Conservation (phyloP, 148 eudicot genomes). For the Polygonum aviculare region DNA sequence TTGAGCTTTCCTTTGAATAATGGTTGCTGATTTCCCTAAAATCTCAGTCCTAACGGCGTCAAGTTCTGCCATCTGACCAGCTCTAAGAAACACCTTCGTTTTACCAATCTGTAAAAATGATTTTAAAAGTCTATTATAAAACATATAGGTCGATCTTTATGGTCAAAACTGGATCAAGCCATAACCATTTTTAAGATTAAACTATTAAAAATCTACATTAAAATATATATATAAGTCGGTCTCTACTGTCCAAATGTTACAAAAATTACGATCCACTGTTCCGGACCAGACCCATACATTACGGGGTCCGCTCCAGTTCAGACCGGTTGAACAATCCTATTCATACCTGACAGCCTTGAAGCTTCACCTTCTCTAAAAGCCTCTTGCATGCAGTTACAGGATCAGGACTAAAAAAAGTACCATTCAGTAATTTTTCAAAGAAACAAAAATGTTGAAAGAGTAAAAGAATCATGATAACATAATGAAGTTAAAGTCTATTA, state of each 20-base stretch:
- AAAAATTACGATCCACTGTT: too few species aligned
- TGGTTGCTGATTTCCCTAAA: slow-evolving; percentile 68
- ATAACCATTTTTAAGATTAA: too few species aligned
- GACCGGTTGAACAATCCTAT: not conserved
- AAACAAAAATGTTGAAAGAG: not conserved
- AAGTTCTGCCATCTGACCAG: slow-evolving; percentile 97
- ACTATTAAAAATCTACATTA: too few species aligned
- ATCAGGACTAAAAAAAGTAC: slow-evolving; percentile 27
- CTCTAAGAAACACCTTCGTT: slow-evolving; percentile 92
- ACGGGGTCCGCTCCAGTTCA: too few species aligned
- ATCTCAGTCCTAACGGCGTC: slow-evolving; percentile 68
- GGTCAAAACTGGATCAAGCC: too few species aligned
- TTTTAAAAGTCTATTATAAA: not conserved
- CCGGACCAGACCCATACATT: too few species aligned
- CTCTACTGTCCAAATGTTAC: too few species aligned
- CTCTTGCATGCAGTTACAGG: slow-evolving; percentile 52
- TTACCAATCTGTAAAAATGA: slow-evolving; percentile 53
- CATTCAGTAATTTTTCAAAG: not conserved
- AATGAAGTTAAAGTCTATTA: slow-evolving; percentile 16
- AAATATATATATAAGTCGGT: too few species aligned
- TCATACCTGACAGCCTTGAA: slow-evolving; percentile 81
- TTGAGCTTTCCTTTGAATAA: slow-evolving; percentile 61
- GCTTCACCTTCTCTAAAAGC: slow-evolving; percentile 59
- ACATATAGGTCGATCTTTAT: too few species aligned
- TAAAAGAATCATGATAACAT: not conserved